Conservation (phyloP, 257 asterid genomes). For the Nicotiana obtusifolia region DNA sequence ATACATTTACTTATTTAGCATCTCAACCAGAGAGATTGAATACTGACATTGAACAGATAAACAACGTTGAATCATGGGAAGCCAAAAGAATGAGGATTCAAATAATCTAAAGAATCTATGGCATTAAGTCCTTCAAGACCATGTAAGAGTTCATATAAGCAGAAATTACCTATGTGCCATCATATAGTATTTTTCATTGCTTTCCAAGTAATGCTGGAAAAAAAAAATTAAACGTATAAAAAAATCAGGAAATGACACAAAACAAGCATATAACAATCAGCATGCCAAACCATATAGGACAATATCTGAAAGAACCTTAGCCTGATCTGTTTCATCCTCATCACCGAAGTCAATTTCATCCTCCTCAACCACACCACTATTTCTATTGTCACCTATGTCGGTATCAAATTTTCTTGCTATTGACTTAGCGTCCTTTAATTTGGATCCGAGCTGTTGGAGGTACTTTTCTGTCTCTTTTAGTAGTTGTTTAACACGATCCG, state of each 20-base stretch:
- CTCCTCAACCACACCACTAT: slow-evolving; percentile 44
- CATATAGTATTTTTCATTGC: slow-evolving; percentile 96
- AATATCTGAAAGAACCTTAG: slow-evolving; percentile 51
- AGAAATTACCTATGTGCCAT: slow-evolving; percentile 95
- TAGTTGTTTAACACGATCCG: slow-evolving; percentile 87
- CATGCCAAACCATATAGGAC: neutral
- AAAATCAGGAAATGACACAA: slow-evolving; percentile 9
- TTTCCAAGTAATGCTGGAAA: slow-evolving; percentile 96
- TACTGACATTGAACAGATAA: neutral
- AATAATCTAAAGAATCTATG: neutral
- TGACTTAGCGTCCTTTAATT: slow-evolving; percentile 81
- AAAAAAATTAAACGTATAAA: slow-evolving; percentile 19
- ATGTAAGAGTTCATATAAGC: slow-evolving; percentile 11
- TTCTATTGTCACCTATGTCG: slow-evolving; percentile 60
- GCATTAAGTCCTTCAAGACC: slow-evolving; percentile 8
- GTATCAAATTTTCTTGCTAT: slow-evolving; percentile 62
- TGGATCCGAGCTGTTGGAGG: slow-evolving; percentile 90
- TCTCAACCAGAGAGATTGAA: neutral
- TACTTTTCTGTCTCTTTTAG: slow-evolving; percentile 96
- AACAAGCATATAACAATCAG: slow-evolving; percentile 11
- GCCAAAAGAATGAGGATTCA: neutral
- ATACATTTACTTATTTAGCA: slow-evolving; percentile 5
- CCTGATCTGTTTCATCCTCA: slow-evolving; percentile 95
- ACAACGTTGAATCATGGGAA: neutral
- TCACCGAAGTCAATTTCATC: slow-evolving; percentile 52